A percentile compares a stretch with the other conserved stretches of the same genome.
phyloP scores from a whole-genome alignment of 1,284 basidiomycete genomes.

The Naganishia cerealis region DNA sequence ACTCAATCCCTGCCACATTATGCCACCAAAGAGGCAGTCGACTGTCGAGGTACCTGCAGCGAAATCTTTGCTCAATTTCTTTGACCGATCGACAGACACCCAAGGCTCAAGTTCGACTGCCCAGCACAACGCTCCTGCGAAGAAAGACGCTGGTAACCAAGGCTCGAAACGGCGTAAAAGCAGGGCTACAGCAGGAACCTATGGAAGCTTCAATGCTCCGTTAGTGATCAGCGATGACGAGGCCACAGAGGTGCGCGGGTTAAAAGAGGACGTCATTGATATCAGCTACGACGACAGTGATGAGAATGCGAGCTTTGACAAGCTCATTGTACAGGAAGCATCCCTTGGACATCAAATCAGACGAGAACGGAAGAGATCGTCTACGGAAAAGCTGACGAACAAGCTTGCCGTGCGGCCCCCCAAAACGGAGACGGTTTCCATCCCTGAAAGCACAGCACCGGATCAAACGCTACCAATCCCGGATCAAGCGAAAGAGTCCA shows the following conservation, averaged over 20 bases:
- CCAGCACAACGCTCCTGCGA: neutral
- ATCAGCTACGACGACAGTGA: neutral
- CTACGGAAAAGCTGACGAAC: neutral
- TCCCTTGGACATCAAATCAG: neutral
- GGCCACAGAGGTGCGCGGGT: neutral
- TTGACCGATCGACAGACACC: constrained; percentile 9
- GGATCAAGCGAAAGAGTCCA: neutral
- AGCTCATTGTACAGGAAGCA: neutral
- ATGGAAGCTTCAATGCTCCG: constrained; percentile 9
- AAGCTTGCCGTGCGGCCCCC: neutral
- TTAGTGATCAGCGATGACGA: constrained; percentile 23
- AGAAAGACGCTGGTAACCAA: neutral
- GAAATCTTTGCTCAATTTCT: constrained; percentile 18
- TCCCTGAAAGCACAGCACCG: neutral
- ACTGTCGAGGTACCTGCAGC: neutral
- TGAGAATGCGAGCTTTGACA: neutral
- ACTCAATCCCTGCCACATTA: neutral
- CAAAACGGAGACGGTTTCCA: neutral
- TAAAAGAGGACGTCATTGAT: neutral
- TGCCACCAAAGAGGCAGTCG: constrained; percentile 18
- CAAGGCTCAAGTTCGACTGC: neutral
- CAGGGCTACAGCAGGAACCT: neutral
- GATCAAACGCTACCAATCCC: neutral
- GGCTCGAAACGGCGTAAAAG: neutral
- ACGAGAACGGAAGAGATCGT: neutral